These are phyloP conservation scores for Jatropha curcas DNA, from an alignment of 345 rosid genomes.

Conservation along the genomic window DNA sequence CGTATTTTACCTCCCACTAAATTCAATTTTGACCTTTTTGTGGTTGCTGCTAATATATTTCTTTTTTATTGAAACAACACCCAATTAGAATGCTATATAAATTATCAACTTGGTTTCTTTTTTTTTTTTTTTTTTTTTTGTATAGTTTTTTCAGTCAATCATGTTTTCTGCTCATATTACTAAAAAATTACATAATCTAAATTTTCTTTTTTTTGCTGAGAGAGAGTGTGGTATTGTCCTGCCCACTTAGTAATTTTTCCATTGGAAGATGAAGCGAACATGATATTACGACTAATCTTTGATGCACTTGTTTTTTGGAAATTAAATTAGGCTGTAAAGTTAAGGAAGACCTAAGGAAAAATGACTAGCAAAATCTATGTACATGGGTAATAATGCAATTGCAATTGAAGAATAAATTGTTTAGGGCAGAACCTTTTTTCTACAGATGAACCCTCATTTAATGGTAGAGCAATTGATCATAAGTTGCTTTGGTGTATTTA, in stretches of 20 bases:
- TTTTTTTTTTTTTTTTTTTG: no score
- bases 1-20: constrained; percentile 22
- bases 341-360: neutral
- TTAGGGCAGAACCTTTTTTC: neutral
- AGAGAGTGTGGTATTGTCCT: neutral
- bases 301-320: neutral
- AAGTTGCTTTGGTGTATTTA: neutral
- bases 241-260: neutral
- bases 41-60: neutral
- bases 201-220: neutral
- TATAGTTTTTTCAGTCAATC: neutral
- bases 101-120: neutral
- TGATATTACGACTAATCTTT: neutral
- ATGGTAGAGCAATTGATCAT: neutral
- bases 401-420: neutral
- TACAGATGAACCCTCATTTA: constrained; percentile 3
- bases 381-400: neutral
- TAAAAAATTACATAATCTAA: neutral
- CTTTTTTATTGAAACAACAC: neutral
- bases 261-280: neutral
- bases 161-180: neutral
- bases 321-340: neutral
- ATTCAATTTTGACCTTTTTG: neutral
- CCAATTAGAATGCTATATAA: neutral
- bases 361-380: neutral